A percentile compares a stretch with the other conserved stretches of the same genome.
Conservation (phyloP, 805 yeast genomes). For the Saturnispora bothae region DNA sequence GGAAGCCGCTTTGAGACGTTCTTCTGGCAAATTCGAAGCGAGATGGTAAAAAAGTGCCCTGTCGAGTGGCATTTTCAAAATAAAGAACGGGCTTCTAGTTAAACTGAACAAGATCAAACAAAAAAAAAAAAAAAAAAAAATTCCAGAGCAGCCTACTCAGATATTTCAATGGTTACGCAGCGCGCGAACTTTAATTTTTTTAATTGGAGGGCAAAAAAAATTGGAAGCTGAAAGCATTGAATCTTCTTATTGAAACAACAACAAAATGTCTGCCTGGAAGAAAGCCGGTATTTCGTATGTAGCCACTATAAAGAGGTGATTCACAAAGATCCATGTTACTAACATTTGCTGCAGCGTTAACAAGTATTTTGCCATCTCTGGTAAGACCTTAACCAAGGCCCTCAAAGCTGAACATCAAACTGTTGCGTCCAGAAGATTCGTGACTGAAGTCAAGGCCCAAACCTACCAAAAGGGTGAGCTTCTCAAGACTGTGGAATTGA, state of each 20-base stretch:
- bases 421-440: constrained; percentile 59
- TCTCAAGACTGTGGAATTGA: constrained; percentile 19
- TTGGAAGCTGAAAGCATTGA: neutral
- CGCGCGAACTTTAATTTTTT: neutral
- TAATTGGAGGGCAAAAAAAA: constrained; percentile 1
- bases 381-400: constrained; percentile 77
- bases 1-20: constrained; percentile 65
- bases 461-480: constrained; percentile 60
- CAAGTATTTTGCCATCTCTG: constrained; percentile 85
- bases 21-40: constrained; percentile 66
- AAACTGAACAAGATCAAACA: no score
- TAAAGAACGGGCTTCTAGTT: no score
- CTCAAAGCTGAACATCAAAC: constrained; percentile 79
- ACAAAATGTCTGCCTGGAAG: constrained; percentile 51
- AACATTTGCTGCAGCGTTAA: constrained; percentile 57
- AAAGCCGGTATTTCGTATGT: constrained; percentile 55
- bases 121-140: neutral
- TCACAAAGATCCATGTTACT: neutral
- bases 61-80: constrained; percentile 37
- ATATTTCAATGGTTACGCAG: constrained; percentile 9
- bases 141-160: no score
- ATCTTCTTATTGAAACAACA: no score
- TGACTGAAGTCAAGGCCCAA: constrained; percentile 64
- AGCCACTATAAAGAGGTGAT: neutral
- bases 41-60: constrained; percentile 69